Evolutionary conservation across 805 yeast species (phyloP), one percentile per base, ranked within the genome.

Genomic region (Hermanozyma aechmeae): DNA sequence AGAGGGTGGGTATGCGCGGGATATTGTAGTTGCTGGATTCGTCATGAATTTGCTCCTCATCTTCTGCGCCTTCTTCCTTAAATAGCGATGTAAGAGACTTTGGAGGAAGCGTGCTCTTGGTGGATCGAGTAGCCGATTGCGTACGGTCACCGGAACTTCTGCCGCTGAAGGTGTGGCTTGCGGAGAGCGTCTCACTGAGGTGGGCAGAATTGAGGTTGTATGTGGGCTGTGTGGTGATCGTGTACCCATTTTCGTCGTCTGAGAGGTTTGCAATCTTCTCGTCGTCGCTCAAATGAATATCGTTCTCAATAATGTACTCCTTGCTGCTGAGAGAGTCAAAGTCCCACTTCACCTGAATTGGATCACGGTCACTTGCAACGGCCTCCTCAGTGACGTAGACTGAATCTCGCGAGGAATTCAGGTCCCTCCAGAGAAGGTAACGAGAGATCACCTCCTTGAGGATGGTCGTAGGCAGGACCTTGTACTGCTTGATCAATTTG

Each of bases 311-410:
- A 19, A 81, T 76, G 48, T 80, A 81, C 38, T 81, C 89, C 19
- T 74, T 67, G 24, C 80, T 71, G 45, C 80, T 77, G 31, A 83
- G 56, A 1, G 92, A 80, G 51, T 85, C 95, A 46, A 85, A 85
- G 55, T 85, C 95, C 96, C 95, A 85, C 48, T 79, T 78, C 14
- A 80, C 74, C 38, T 61, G 67, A 16, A 63, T 46, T 17, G 47
- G 53, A 16, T 33, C 33, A 13, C 39, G 37, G 9, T 37, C 40
- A 20, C 31, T 35, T 9, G 18, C 9, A 35, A 38, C 13, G 2
- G 27, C 29, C 15, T 50, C 52, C 17, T 42, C 25, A 19, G 33
- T 44, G 23, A 46, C 33, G 19, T 58, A 67, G 38, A 69, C 57
- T 24, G 75, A 65, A 39, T 74, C 79, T 26, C 76, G 60, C 17